A percentile compares a stretch with the other conserved stretches of the same genome.
Evolutionary conservation across 2,329 filamentous ascomycete species (phyloP).

Genomic region (Aureobasidium musti): DNA sequence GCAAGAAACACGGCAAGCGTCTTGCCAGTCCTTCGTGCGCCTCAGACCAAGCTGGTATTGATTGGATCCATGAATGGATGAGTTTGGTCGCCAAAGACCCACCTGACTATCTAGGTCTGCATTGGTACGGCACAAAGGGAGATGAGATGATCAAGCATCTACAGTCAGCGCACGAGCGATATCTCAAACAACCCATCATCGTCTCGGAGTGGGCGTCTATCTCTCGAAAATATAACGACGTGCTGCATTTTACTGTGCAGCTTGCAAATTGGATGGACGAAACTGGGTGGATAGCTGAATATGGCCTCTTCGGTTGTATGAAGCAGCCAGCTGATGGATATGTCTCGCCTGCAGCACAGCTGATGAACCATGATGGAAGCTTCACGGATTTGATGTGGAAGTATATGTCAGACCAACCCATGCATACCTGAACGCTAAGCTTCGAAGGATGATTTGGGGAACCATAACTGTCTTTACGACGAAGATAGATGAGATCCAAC

Average conservation of each 20-base stretch:
- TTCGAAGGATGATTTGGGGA: no score
- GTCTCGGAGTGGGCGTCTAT: not conserved
- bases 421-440: not conserved
- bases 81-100: not conserved
- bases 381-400: slow-evolving; percentile 44
- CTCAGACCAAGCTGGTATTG: not conserved
- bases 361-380: slow-evolving; percentile 49
- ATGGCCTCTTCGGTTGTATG: slow-evolving; percentile 41
- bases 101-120: not conserved
- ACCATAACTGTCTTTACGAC: no score
- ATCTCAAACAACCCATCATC: not conserved
- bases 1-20: not conserved
- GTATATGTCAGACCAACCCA: slow-evolving; percentile 37
- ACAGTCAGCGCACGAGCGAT: not conserved
- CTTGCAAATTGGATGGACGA: not conserved
- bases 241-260: not conserved
- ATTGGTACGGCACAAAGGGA: not conserved
- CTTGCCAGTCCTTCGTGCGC: not conserved
- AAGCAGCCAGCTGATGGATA: slow-evolving; percentile 47
- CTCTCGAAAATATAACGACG: not conserved
- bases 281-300: not conserved
- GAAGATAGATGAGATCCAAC: no score
- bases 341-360: slow-evolving; percentile 51
- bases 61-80: not conserved
- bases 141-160: not conserved